Conservation (phyloP, 1,284 basidiomycete genomes). For the Grifola frondosa region DNA sequence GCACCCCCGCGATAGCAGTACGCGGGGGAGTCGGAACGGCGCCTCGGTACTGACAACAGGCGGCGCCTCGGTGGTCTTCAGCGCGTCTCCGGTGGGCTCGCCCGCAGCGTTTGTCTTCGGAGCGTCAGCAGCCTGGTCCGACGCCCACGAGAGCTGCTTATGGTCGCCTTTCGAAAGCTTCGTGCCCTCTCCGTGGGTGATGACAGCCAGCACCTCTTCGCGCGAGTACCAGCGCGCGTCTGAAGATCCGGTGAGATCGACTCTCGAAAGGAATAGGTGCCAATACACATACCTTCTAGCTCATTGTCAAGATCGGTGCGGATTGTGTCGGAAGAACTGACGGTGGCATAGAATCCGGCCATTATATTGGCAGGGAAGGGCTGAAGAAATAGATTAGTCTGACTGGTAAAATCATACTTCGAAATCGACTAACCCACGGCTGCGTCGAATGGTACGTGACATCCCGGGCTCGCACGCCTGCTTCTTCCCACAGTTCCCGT, state of each 20-base stretch:
- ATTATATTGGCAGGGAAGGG: constrained; percentile 89
- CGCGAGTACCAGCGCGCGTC: constrained; percentile 90
- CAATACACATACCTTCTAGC: constrained; percentile 67
- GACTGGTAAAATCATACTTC: background rate
- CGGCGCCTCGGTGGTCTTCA: constrained; percentile 11
- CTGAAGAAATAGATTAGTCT: constrained; percentile 35
- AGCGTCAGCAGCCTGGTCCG: constrained; percentile 23
- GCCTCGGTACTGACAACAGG: constrained; percentile 30
- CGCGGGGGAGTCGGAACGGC: constrained; percentile 64
- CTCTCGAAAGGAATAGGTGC: background rate
- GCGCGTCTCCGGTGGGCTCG: constrained; percentile 10
- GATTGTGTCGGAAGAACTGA: constrained; percentile 72
- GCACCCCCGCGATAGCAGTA: constrained; percentile 70
- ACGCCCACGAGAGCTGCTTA: constrained; percentile 48
- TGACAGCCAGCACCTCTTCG: constrained; percentile 64
- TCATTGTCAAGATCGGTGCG: constrained; percentile 93
- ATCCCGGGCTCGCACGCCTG: constrained; percentile 83
- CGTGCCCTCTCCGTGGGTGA: constrained; percentile 57
- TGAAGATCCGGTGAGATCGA: constrained; percentile 27
- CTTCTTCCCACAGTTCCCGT: constrained; percentile 94
- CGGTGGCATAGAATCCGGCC: constrained; percentile 86
- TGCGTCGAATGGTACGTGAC: constrained; percentile 86
- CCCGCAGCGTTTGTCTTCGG: constrained; percentile 14
- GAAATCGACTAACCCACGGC: constrained; percentile 62
- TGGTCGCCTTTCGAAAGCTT: constrained; percentile 57